Evolutionary conservation across 2,329 filamentous ascomycete genomes (phyloP), one percentile per base, ranked within the genome.

Genomic region (Eurotiales sp.): DNA sequence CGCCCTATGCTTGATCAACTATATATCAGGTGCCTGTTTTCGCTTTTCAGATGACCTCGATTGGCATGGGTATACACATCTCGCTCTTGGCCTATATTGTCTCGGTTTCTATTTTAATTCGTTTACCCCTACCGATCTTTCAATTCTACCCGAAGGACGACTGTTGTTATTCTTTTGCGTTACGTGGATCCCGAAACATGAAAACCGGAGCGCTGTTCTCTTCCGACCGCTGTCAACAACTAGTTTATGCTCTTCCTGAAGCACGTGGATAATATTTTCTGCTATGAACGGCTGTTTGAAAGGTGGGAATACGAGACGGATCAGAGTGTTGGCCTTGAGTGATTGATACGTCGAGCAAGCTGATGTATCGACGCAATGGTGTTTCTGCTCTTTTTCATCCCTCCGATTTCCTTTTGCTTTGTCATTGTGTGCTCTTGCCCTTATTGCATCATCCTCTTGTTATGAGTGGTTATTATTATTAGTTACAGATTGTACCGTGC

Each of bases 191-290:
- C 36, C 48, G 46, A 53, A 50, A 50, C 54, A 50, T 37, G 40
- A 48, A 40, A 54, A 48, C 34, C 30, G 41, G 42, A 51, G 47
- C 39, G 52, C 40, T 47, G 37, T 52, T 42, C 44, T 52, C n/a
- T 47, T 30, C 29, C 14, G 11, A 52, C 40, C 32, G 37, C 30
- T 51, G 22, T 51, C 49, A 17, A 39, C 34, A 36, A 45, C 52
- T 46, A 52, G 52, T 54, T 56, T 53, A 39, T 48, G 43, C 40
- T 47, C 52, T 54, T 44, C 36, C 41, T 47, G 45, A 51, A 46
- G 45, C 49, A 52, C 40, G 32, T 51, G 52, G 51, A 44, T 39
- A 45, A 25, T 39, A 12, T 46, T 17, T 34, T 39, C 32, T 46
- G 46, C 44, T 23, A 43, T 37, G 14, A 56, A 54, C 54, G 52